Evolutionary conservation across 805 yeast genomes (phyloP), one percentile per base, ranked within the genome.

Genomic region (Vanderwaltozyma polyspora): DNA sequence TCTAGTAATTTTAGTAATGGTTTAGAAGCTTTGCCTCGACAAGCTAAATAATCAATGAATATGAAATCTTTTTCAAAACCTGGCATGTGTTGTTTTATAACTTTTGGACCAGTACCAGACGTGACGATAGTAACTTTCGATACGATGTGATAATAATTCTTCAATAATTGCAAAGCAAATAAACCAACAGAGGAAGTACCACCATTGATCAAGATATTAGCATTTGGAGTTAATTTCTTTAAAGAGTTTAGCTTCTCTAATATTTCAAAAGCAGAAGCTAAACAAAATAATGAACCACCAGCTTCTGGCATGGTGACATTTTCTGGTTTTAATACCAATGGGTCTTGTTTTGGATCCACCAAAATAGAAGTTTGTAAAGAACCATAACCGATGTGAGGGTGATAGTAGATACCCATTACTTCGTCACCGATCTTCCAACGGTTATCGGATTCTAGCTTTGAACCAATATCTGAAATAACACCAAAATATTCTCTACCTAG

Each of bases 131-230:
- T 74, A n/a, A 84, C 64, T 29, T 65, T 65, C 28, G 59, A 57
- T 13, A 51, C 48, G 9, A 75, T 70, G n/a, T 67, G 60, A 43
- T 63, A 72, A 41, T 62, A 55, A 17, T 65, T 48, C 50, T 71
- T 77, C 14, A 77, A 68, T 19, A 82, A 46, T 51, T 79, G 86
- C 23, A 75, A 63, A 4, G 70, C 67, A 56, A 64, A 67, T 39
- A 72, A 55, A 2, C 91, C 94, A 8, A 80, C 82, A n/a, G 76
- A 64, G 2, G 93, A 72, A 2, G 83, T 76, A 13, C 81, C 93
- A 34, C 95, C 95, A 40, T 81, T 65, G 28, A 85, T 63, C 30
- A 82, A 62, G 3, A 83, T 70, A 36, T 67, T 69, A 1, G 73
- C 57, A 8, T 62, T 61, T 4, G 59, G 56, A 25, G 63, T 64